Percentiles rank a stretch among this genome's conserved stretches.
Conservation (phyloP, 805 yeast species). For the Kodamaea kaohsiungensis region DNA sequence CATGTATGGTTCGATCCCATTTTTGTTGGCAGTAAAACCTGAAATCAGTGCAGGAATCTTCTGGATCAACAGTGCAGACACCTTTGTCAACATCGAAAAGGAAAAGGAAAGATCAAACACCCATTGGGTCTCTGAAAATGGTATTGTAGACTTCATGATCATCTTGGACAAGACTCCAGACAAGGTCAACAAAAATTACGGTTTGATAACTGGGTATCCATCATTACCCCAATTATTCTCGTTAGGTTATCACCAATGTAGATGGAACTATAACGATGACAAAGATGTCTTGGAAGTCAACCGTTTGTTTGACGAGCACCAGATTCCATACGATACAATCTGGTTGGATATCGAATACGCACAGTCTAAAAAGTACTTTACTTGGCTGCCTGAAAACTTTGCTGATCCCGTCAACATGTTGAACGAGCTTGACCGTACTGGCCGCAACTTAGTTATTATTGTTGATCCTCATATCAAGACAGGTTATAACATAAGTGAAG, state of each 20-base stretch:
- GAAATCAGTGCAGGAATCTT: constrained; percentile 70
- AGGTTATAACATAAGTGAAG: constrained; percentile 64
- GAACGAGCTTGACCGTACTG: constrained; percentile 61
- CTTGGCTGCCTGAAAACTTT: constrained; percentile 79
- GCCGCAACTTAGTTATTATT: constrained; percentile 79
- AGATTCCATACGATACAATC: constrained; percentile 84
- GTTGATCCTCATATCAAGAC: constrained; percentile 90
- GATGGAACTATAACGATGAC: constrained; percentile 96
- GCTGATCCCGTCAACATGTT: constrained; percentile 76
- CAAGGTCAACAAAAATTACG: constrained; percentile 60
- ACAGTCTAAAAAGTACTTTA: constrained; percentile 81
- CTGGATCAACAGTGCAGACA: constrained; percentile 93
- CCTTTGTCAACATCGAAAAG: constrained; percentile 74
- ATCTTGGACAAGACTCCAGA: constrained; percentile 61
- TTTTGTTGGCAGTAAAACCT: constrained; percentile 68
- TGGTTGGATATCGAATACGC: constrained; percentile 97
- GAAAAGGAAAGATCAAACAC: constrained; percentile 32
- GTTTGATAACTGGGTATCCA: constrained; percentile 70
- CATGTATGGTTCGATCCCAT: constrained; percentile 95
- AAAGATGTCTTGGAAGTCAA: constrained; percentile 77
- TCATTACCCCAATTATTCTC: constrained; percentile 75
- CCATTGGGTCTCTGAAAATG: constrained; percentile 96
- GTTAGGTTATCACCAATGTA: constrained; percentile 91
- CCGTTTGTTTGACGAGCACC: constrained; percentile 65
- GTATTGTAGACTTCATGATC: constrained; percentile 73